Evolutionary conservation across 352 stramenopile genomes (phyloP), one percentile per base, ranked within the genome.

Genomic region (Pythium periplocum): DNA sequence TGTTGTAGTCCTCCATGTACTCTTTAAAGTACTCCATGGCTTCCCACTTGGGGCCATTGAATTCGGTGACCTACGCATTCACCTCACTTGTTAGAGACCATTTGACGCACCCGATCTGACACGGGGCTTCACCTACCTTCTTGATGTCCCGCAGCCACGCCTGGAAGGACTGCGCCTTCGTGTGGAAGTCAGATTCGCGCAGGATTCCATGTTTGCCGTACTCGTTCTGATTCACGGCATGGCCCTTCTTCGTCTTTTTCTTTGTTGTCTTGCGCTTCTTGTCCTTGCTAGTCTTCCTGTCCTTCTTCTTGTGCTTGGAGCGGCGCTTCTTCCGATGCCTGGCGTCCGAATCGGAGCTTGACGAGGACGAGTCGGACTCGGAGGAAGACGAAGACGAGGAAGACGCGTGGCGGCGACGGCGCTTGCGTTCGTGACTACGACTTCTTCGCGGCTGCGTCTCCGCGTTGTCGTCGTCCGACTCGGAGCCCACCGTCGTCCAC

Each of bases 1-100:
- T 99, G 71, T 99, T 99, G 84, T 95, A 99, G 78, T 99, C 96
- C 72, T 98, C 96, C 65, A 96, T 95, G 78, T 98, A 97, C 68
- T 91, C 80, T 35, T 85, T 82, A 58, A 97, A 97, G 46, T 93
- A 70, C 66, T 97, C 82, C 80, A 93, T 93, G 26, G 82, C 78
- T 47, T 96, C 79, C 70, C 78, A 89, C 62, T 94, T 93, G 56
- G 86, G 79, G 17, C 84, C 84, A 44, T 90, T 91, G 32, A 94
- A 90, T 50, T 92, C 81, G 30, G 64, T 59, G 45, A 94, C 88
- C 62, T 86, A 55, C 4, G 17, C 17, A 26, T 26, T 26, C 17
- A 26, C 17, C 17, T 26, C 17, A 26, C 17, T 26, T 26, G 17
- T 26, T 26, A 26, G 17, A 26, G 17, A 0, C 17, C 17, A 26